Conservation (phyloP, 352 stramenopile species). For the Pythium monospermum region DNA sequence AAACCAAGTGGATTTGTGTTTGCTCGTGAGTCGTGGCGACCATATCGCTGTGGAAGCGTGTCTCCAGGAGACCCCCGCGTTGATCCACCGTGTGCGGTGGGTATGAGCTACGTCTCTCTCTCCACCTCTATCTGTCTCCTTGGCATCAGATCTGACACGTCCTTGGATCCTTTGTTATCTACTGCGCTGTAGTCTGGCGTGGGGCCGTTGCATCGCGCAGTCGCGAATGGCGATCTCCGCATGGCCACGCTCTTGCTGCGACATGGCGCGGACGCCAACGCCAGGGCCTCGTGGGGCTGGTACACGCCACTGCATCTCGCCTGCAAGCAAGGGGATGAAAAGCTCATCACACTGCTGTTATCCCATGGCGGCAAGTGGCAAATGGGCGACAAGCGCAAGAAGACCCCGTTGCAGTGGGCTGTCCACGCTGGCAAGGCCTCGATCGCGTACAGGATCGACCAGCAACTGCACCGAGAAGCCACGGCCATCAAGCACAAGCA, state of each 20-base stretch:
- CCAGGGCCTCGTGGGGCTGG: constrained; percentile 68
- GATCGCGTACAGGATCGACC: constrained; percentile 67
- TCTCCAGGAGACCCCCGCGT: constrained; percentile 27
- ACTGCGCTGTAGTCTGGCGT: constrained; percentile 56
- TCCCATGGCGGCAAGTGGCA: constrained; percentile 56
- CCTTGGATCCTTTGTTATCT: background rate
- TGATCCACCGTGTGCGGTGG: constrained; percentile 55
- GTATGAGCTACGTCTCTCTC: constrained; percentile 23
- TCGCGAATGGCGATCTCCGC: constrained; percentile 31
- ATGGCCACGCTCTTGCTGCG: constrained; percentile 46
- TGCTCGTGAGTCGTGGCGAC: constrained; percentile 48
- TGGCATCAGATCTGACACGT: too few species aligned
- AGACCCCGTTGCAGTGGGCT: constrained; percentile 71
- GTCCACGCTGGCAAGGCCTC: constrained; percentile 61
- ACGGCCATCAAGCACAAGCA: background rate
- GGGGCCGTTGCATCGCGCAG: constrained; percentile 58
- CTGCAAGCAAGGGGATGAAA: constrained; percentile 58
- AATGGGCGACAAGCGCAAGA: constrained; percentile 52
- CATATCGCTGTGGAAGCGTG: constrained; percentile 25
- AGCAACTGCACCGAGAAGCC: constrained; percentile 13
- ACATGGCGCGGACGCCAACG: constrained; percentile 44
- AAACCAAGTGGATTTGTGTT: constrained; percentile 34
- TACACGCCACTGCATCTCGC: constrained; percentile 76
- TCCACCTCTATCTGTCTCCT: too few species aligned
- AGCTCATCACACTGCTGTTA: constrained; percentile 59